Evolutionary conservation across 1,284 basidiomycete genomes (phyloP).

Genomic region (Schizophyllum commune): DNA sequence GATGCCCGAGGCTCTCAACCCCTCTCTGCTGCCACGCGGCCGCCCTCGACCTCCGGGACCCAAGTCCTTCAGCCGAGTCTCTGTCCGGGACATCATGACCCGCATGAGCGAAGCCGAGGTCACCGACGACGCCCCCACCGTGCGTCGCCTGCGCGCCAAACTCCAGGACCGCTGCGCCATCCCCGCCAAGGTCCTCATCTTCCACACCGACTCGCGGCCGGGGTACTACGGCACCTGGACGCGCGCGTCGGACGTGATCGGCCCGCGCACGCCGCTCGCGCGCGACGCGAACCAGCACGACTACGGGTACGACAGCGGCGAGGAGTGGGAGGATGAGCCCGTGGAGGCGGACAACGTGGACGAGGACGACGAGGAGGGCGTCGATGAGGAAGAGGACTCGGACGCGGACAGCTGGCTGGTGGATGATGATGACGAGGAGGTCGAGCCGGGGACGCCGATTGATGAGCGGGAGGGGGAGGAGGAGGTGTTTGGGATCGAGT

Average conservation of each 20-base stretch:
- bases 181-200: conserved; percentile 69
- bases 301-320: conserved; percentile 80
- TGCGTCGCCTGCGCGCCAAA: conserved; percentile 45
- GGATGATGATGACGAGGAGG: conserved; percentile 62
- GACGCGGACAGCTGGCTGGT: conserved; percentile 73
- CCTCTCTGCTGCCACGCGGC: background rate
- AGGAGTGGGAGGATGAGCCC: conserved; percentile 78
- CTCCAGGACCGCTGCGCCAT: conserved; percentile 53
- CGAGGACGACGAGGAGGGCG: conserved; percentile 58
- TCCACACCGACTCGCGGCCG: conserved; percentile 68
- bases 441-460: conserved; percentile 26
- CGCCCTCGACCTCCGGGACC: conserved; percentile 7
- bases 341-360: conserved; percentile 68
- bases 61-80: conserved; percentile 26
- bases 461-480: background rate
- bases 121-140: conserved; percentile 54
- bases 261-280: conserved; percentile 67
- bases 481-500: conserved; percentile 13
- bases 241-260: conserved; percentile 58
- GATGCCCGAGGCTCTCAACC: background rate
- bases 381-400: conserved; percentile 55
- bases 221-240: conserved; percentile 88
- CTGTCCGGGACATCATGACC: conserved; percentile 48
- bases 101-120: conserved; percentile 73
- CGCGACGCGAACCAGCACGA: conserved; percentile 65